These are phyloP conservation scores for Macrophomina phaseolina DNA, from an alignment of 2,329 filamentous ascomycete species.

Conservation along the genomic window DNA sequence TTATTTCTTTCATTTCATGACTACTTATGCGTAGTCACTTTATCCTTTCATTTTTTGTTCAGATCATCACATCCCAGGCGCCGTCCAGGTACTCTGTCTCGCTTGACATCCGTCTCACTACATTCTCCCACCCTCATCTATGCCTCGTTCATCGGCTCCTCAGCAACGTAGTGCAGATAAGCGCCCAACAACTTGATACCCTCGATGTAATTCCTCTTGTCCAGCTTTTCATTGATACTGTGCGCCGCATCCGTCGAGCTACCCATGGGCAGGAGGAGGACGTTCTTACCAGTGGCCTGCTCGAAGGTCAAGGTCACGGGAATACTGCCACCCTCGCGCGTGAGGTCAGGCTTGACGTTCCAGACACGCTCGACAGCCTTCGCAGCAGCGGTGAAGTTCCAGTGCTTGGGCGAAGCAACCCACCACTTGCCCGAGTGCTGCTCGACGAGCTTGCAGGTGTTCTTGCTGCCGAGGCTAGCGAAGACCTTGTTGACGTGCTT, in stretches of 20 bases:
- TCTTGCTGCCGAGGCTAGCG: constrained; percentile 88
- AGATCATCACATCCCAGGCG: background rate
- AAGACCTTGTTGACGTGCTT: constrained; percentile 85
- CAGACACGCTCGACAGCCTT: constrained; percentile 98
- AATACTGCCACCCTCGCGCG: constrained; percentile 94
- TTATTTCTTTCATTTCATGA: background rate
- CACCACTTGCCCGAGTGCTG: constrained; percentile 98
- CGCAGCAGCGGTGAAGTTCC: constrained; percentile 94
- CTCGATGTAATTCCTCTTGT: constrained; percentile 97
- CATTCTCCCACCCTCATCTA: background rate
- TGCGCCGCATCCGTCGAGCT: constrained; percentile 96
- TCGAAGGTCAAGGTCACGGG: constrained; percentile 97
- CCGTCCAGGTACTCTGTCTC: too few relatives aligned
- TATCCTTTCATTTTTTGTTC: background rate
- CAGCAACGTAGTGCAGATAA: constrained; percentile 94
- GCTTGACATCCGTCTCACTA: background rate
- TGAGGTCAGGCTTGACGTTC: constrained; percentile 92
- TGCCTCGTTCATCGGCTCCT: constrained; percentile 70
- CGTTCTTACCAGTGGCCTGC: constrained; percentile 97
- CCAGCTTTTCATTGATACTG: constrained; percentile 98
- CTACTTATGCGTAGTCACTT: background rate
- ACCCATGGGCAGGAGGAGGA: constrained; percentile 93
- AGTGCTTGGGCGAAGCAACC: constrained; percentile 96
- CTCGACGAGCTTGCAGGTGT: constrained; percentile 79
- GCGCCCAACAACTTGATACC: constrained; percentile 94